Evolutionary conservation across 192 early-diverging fungal species (phyloP).

Genomic region (Funneliformis geosporum): DNA sequence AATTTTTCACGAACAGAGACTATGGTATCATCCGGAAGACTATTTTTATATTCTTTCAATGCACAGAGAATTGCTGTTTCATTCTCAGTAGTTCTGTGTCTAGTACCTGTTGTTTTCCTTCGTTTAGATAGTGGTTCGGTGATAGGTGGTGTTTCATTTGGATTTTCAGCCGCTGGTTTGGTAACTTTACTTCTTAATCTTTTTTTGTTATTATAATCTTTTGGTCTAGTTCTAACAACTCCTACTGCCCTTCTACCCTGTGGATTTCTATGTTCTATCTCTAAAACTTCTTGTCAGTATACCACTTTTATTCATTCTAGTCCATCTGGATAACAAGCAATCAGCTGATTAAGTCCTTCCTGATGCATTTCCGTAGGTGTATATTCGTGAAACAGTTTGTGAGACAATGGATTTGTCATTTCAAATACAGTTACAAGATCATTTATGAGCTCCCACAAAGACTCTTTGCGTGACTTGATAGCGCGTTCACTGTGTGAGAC

Average conservation of each 20-base stretch:
- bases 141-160: too few relatives aligned
- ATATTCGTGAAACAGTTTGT: neutral
- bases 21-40: too few relatives aligned
- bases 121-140: too few relatives aligned
- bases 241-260: neutral
- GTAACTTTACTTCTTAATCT: too few relatives aligned
- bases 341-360: neutral
- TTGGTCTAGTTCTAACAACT: too few relatives aligned
- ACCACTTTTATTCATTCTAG: neutral
- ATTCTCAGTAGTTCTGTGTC: too few relatives aligned
- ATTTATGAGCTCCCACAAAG: neutral
- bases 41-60: too few relatives aligned
- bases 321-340: neutral
- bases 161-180: too few relatives aligned
- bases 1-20: too few relatives aligned
- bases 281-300: constrained; percentile 9
- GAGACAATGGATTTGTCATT: neutral
- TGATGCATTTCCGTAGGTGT: neutral
- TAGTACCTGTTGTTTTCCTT: too few relatives aligned
- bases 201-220: too few relatives aligned
- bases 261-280: neutral
- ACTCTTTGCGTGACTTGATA: neutral
- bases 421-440: neutral
- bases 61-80: too few relatives aligned
- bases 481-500: neutral